Evolutionary conservation across 176 grass and related monocot genomes (phyloP), one percentile per base, ranked within the genome.

Genomic region (Raddia guianensis): DNA sequence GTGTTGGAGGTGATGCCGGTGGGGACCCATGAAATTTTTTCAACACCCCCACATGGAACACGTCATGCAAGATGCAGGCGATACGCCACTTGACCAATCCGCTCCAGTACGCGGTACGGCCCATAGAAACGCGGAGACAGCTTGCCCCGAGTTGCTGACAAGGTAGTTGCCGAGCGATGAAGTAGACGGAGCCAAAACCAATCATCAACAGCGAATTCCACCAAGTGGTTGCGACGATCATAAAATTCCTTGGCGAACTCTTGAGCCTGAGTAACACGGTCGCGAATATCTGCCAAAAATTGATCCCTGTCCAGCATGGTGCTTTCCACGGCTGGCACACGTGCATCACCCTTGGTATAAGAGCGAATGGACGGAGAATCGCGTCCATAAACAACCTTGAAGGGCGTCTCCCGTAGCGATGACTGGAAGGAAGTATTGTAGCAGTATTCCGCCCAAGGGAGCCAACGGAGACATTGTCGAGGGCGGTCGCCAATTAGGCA

Each of bases 71-170:
- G 56, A 1, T 10, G 8, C 0, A 59, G n/a, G 1, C 33, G 63
- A 13, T 42, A 40, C 13, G 63, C 61, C 12, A 64, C 27, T 2
- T 14, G 12, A 1, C 35, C 35, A 33, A 64, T 35, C 4, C 6
- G 2, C 0, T 32, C 33, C 0, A 1, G 0, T 5, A 37, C 1
- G 27, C 32, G 35, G 7, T n/a, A 45, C 0, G 64, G 64, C 3
- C 64, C 64, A 8, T 44, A 67, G 35, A 45, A 67, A 0, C 37
- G 40, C 0, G 64, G 64, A 0, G 2, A 0, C 0, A 67, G 64
- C 10, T 45, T 67, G 0, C 64, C 64, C 0, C 0, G 5, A 0
- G 2, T 0, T 0, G 3, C 0, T 8, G 0, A 0, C 0, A 45
- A 3, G 6, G 37, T n/a, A 0, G 7, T 3, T 0, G 35, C 35